phyloP scores from a whole-genome alignment of 805 yeast genomes.

The Candida coquimbonensis region DNA sequence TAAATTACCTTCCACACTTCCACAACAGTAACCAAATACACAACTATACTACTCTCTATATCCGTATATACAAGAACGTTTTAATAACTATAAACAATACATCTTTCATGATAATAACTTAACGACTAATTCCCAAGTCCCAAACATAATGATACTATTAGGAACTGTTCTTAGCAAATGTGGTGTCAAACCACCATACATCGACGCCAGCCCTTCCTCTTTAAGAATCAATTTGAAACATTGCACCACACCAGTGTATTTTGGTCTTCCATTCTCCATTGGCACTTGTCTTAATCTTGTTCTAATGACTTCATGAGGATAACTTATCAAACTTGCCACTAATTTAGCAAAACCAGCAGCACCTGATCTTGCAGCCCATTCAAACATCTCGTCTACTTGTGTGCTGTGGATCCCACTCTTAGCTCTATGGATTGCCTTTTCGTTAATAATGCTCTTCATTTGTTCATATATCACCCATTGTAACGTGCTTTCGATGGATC shows the following conservation, averaged over 20 bases:
- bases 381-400: slow-evolving; percentile 57
- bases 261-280: slow-evolving; percentile 65
- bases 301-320: slow-evolving; percentile 96
- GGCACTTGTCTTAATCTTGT: slow-evolving; percentile 96
- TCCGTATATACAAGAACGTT: not conserved
- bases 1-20: slow-evolving; percentile 9
- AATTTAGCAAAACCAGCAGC: slow-evolving; percentile 97
- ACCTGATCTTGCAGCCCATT: slow-evolving; percentile 95
- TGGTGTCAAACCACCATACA: slow-evolving; percentile 98
- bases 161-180: slow-evolving; percentile 96
- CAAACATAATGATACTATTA: slow-evolving; percentile 96
- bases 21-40: not conserved
- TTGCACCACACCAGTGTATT: slow-evolving; percentile 84
- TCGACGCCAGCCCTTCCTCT: slow-evolving; percentile 87
- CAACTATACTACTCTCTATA: not conserved
- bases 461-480: slow-evolving; percentile 98
- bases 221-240: slow-evolving; percentile 79
- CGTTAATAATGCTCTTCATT: slow-evolving; percentile 66
- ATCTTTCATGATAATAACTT: slow-evolving; percentile 36
- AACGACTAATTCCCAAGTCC: slow-evolving; percentile 91
- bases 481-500: slow-evolving; percentile 85
- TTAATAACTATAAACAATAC: slow-evolving; percentile 1
- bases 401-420: slow-evolving; percentile 28
- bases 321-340: slow-evolving; percentile 84
- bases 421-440: slow-evolving; percentile 37